phyloP scores from a whole-genome alignment of 257 asterid genomes.

The Solanum lycopersicoides region DNA sequence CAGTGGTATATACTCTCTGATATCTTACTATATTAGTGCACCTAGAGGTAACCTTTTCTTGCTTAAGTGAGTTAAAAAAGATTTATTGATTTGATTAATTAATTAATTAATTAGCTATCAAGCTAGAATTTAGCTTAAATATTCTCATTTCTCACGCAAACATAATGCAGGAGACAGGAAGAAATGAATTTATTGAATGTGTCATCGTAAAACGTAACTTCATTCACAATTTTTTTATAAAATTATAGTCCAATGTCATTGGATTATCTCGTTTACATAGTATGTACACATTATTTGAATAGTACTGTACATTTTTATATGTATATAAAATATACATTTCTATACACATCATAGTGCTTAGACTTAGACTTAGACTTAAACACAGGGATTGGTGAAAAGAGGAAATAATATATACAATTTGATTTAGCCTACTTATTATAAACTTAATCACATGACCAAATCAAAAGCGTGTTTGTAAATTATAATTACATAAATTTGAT shows the following conservation, averaged over 20 bases:
- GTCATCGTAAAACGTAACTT: background rate
- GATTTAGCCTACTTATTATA: background rate
- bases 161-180: background rate
- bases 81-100: background rate
- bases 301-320: no score
- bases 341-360: no score
- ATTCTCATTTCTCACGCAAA: background rate
- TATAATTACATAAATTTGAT: background rate
- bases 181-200: background rate
- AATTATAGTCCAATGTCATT: background rate
- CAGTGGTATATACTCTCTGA: background rate
- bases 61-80: background rate
- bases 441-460: background rate
- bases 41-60: background rate
- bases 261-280: background rate
- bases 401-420: background rate
- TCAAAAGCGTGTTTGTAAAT: background rate
- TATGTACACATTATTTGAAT: background rate
- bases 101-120: background rate
- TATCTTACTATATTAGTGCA: background rate
- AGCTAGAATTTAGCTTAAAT: background rate
- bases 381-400: background rate
- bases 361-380: background rate
- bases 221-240: background rate
- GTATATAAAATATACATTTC: no score